A percentile compares a stretch with the other conserved stretches of the same genome.
Conservation (phyloP, 2,329 filamentous ascomycete genomes). For the Hymenoscyphus fraxineus region DNA sequence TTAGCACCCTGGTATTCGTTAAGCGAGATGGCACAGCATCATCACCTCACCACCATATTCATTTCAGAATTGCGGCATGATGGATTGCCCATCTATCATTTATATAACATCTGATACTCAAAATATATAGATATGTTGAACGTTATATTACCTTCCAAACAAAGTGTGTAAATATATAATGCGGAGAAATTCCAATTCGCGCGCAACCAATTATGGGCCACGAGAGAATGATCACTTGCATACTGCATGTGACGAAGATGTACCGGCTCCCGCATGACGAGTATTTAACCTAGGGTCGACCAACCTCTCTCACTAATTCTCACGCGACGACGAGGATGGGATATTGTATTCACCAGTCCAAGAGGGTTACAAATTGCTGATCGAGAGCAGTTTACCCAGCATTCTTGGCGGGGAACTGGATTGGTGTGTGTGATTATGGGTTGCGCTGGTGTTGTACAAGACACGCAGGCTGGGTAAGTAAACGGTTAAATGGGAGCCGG, state of each 20-base stretch:
- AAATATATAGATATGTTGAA: too few species aligned
- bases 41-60: too few species aligned
- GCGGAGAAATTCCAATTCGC: neutral
- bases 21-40: neutral
- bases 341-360: neutral
- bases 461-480: neutral
- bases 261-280: conserved; percentile 1
- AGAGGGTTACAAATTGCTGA: neutral
- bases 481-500: neutral
- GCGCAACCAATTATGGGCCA: neutral
- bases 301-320: neutral
- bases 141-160: neutral
- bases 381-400: neutral
- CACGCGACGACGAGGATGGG: neutral
- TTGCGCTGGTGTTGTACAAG: neutral
- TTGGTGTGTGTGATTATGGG: neutral
- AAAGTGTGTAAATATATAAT: too few species aligned
- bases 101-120: too few species aligned
- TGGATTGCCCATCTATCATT: too few species aligned
- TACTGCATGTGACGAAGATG: neutral
- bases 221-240: neutral
- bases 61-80: too few species aligned
- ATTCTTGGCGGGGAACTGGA: neutral
- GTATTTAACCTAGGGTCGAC: neutral
- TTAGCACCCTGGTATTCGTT: neutral